Evolutionary conservation across 352 stramenopile genomes (phyloP).

Genomic region (Pelagophyceae sp.): DNA sequence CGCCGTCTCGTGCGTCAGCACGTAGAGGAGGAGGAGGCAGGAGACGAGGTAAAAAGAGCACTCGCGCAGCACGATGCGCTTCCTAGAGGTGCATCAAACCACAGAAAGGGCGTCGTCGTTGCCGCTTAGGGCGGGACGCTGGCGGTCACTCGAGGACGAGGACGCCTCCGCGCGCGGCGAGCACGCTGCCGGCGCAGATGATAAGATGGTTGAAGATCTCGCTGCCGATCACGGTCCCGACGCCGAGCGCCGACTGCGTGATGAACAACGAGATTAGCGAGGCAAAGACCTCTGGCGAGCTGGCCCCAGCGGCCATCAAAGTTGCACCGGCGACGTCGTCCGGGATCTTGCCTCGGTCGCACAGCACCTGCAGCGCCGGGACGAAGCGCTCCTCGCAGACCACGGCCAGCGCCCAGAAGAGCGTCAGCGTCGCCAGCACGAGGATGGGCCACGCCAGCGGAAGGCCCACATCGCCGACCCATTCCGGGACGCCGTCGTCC

Average conservation of each 20-base stretch:
- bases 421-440: background rate
- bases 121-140: too few species aligned
- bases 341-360: conserved; percentile 26
- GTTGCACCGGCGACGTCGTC: conserved; percentile 62
- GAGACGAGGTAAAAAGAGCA: conserved; percentile 18
- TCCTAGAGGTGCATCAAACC: too few species aligned
- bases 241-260: conserved; percentile 50
- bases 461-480: background rate
- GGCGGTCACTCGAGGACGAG: conserved; percentile 15
- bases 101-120: too few species aligned
- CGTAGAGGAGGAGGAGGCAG: conserved; percentile 10
- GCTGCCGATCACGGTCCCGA: conserved; percentile 53
- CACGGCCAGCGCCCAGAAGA: conserved; percentile 66
- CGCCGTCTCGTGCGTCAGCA: background rate
- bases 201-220: conserved; percentile 66
- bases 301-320: conserved; percentile 62
- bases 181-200: conserved; percentile 45
- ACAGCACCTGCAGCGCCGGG: conserved; percentile 33
- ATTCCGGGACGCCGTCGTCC: background rate
- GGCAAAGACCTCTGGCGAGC: conserved; percentile 57
- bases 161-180: background rate
- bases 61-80: conserved; percentile 16
- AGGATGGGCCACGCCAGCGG: background rate
- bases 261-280: conserved; percentile 59
- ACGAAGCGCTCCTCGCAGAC: conserved; percentile 43